These are phyloP conservation scores for Gossypium aridum DNA, from an alignment of 441 rosid genomes.

Conservation along the genomic window DNA sequence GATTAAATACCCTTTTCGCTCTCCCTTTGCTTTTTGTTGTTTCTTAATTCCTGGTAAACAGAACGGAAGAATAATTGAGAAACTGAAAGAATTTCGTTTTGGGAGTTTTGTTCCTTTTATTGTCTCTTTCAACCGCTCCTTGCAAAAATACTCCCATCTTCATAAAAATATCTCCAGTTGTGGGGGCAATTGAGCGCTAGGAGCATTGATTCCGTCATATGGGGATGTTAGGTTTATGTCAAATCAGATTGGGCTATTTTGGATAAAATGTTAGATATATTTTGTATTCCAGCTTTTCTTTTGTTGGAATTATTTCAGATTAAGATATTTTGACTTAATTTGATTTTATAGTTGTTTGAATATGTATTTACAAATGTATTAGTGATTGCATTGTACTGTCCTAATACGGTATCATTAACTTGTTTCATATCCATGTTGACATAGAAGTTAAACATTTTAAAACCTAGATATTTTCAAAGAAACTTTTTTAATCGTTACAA, in stretches of 20 bases:
- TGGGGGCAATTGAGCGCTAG: slow-evolving; percentile 24
- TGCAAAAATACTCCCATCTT: background rate
- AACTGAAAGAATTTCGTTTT: background rate
- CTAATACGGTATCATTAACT: too few relatives aligned
- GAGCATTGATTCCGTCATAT: slow-evolving; percentile 14
- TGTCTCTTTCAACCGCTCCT: background rate
- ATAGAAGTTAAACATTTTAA: too few relatives aligned
- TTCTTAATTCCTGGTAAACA: background rate
- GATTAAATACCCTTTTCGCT: background rate
- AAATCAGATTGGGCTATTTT: background rate
- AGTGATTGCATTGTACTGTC: too few relatives aligned
- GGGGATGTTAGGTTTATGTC: background rate
- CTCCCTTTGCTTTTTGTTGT: background rate
- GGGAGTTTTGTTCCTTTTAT: background rate
- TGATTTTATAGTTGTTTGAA: background rate
- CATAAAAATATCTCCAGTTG: background rate
- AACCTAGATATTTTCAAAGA: too few relatives aligned
- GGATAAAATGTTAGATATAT: background rate
- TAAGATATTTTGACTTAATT: background rate
- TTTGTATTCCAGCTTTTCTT: too few relatives aligned
- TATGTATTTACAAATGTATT: background rate
- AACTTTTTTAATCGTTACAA: too few relatives aligned
- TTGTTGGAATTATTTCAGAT: too few relatives aligned
- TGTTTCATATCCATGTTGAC: too few relatives aligned
- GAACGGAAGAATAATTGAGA: background rate